Conservation (phyloP, 78 protist genomes). For the Dictyostelium intermedium region DNA sequence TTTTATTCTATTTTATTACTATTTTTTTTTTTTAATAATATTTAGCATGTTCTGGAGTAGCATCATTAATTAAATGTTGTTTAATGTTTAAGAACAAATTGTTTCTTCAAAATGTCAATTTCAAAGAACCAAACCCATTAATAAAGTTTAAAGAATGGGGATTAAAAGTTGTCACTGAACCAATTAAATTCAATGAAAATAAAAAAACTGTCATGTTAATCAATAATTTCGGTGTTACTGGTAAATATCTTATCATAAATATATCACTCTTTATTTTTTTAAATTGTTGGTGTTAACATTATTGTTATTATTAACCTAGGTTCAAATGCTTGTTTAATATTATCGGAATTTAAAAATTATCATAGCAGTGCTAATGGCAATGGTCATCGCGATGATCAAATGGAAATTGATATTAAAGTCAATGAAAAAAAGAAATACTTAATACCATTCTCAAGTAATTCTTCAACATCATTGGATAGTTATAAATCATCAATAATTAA, state of each 20-base stretch:
- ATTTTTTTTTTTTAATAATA: too few species aligned
- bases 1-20: too few species aligned
- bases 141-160: constrained; percentile 42
- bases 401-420: neutral
- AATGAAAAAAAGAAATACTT: neutral
- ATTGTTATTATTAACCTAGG: neutral
- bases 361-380: too few species aligned
- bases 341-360: neutral
- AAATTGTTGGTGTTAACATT: too few species aligned
- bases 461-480: neutral
- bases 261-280: too few species aligned
- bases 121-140: constrained; percentile 56
- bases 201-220: constrained; percentile 2
- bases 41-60: constrained; percentile 16
- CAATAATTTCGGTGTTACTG: constrained; percentile 87
- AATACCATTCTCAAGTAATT: constrained; percentile 7
- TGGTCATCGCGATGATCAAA: neutral
- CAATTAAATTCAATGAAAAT: neutral
- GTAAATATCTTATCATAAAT: neutral
- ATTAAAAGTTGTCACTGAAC: constrained; percentile 48
- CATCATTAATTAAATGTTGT: constrained; percentile 51
- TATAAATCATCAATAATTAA: neutral
- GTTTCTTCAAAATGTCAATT: constrained; percentile 54
- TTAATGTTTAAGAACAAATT: constrained; percentile 46
- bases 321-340: constrained; percentile 80